Base-by-base conservation (phyloP, 2,329 filamentous ascomycete species). In the Orbilia brochopaga region DNA sequence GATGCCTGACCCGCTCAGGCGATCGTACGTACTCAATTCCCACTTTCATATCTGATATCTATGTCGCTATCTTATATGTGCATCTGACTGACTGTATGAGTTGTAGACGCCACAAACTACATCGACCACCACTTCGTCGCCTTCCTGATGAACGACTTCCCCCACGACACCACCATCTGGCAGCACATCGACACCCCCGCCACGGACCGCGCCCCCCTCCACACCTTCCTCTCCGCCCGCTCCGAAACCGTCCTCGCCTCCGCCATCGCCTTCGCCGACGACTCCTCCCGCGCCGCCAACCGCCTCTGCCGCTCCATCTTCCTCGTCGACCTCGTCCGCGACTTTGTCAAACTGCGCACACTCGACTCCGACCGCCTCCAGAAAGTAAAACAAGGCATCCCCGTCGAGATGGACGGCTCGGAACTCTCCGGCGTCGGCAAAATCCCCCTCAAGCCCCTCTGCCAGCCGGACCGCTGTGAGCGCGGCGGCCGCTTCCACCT, bases 111-210 rank as follows among this genome's bases (percentile, higher is more conserved):
- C 15, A 42, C 17, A 42, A 61, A 42, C 40, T 50, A 62, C 58
- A 44, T 62, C 32, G 51, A 54, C n/a, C 48, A 62, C 50, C 58
- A 62, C 37, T 62, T 62, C 37, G 32, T 52, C 21, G 58, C 58
- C 48, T 62, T 62, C 58, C 21, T 62, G 19, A 40, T 62, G 42
- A 44, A 6, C 23, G 51, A 50, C 23, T 62, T 62, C 44, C 58
- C 58, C 15, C 35, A 54, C 48, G 19, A 50, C 23, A 53, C 58
- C 21, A 23, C 44, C 17, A 23, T 48, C 19, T 48, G 44, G 44
- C 44, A 23, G 19, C 19, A 48, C n/a, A 15, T 48, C 15, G 44
- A 48, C 50, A 44, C 48, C 42, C 58, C 21, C 32, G 51, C 46
- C 17, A 51, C 27, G 21, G 44, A 54, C 30, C 58, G 32, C 32